Evolutionary conservation across 352 stramenopile species (phyloP), one percentile per base, ranked within the genome.

Genomic region (Phytopythium cucurbitacearum): DNA sequence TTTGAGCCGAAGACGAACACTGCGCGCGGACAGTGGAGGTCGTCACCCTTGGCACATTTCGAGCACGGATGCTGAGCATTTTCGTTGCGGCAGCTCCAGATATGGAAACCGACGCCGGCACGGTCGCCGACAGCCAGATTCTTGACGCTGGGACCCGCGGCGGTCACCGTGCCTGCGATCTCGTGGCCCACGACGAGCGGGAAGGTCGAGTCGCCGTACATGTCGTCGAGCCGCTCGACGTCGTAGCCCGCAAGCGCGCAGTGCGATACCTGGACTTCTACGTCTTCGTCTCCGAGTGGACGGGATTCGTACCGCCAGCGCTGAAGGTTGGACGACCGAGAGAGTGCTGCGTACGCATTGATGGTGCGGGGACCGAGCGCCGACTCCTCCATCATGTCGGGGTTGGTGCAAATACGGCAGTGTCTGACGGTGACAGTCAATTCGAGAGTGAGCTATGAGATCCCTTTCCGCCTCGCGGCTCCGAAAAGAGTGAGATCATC

Each of bases 61-160:
- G 72, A 61, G 63, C 84, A 94, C 7, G 50, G 48, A 3, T 21
- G 38, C 40, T 72, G 81, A 9, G 50, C 57, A 56, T 87, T 59
- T 42, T 84, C 69, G 33, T 69, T 59, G n/a, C 58, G 41, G 56
- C 82, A 91, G 47, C 83, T 28, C 21, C 21, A 28, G 21, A 28
- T 28, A 28, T 28, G 21, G 21, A 28, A 28, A 28, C 21, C 21
- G 21, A 28, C 21, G 21, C 21, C 85, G 7, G 87, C 80, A 10
- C 63, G 52, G 59, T 94, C 76, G 10, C 87, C 87, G 7, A 89
- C 73, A 16, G 67, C 63, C 43, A 94, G 80, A 15, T 78, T 69
- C 33, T 53, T 71, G 4, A 95, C 83, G 5, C 71, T 59, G 2
- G 56, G 34, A 6, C 69, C 72, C 1, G 52, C 57, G 21, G 21